Evolutionary conservation across 306 rosid genomes (phyloP), one percentile per base, ranked within the genome.

Genomic region (Cucumis hystrix): DNA sequence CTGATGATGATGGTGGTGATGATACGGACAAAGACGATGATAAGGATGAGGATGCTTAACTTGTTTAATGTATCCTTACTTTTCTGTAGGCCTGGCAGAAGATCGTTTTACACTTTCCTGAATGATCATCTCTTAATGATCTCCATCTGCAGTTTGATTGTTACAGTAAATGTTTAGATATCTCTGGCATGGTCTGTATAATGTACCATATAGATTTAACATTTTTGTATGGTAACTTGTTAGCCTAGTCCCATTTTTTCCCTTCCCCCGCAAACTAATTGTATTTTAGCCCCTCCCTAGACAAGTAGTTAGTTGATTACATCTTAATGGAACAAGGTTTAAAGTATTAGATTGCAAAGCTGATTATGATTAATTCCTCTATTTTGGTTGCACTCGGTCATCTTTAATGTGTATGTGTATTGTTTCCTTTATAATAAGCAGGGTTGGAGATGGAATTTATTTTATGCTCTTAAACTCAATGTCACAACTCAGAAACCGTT

Each of bases 1-100:
- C 79, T 2, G 94, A 87, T 63, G 85, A 85, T 43, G 85, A 81
- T 39, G 91, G 65, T 3, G 89, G 80, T 57, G 90, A 78, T 33
- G 95, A 87, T 60, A 76, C 80, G 14, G 91, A 88, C 59, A 83
- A 58, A 52, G 77, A 73, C 4, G 63, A 54, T 5, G 68, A 81
- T 59, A 83, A 58, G 18, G 77, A 73, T 20, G 63, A 40, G 5
- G 68, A 81, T 69, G 81, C 81, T 49, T 71, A 77, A 74, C 1
- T 85, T 75, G 83, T 51, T 82, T 41, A 73, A n/a, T 77, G 28
- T 3, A 20, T 43, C 72, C 14, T 14, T 70, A 25, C 58, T 70
- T 70, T 47, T 23, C 37, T 4, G 41, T 70, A 25, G 40, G 40
- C 76, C 23, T 47, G 64, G 51, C 62, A 17, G 77, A 55, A 52